Percentiles rank a stretch among this genome's conserved stretches.
Conservation (phyloP, 2,329 filamentous ascomycete species). For the Penicillium sp. region DNA sequence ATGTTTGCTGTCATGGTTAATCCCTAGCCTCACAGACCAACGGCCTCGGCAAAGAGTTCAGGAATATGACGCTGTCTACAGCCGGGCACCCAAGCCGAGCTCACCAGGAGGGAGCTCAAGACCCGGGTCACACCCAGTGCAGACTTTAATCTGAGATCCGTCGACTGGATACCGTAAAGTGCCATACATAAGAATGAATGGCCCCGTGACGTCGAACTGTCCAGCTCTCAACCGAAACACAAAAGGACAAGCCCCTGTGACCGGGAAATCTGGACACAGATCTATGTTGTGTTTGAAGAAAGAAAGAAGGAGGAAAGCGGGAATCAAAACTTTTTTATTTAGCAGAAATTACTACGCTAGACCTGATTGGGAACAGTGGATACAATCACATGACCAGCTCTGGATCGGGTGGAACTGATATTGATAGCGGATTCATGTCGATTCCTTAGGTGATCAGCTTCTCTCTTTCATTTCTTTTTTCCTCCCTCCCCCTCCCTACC, state of each 20-base stretch:
- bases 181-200: slow-evolving; percentile 65
- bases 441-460: neutral
- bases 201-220: slow-evolving; percentile 90
- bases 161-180: slow-evolving; percentile 83
- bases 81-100: slow-evolving; percentile 59
- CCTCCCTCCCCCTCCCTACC: slow-evolving; percentile 1
- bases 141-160: slow-evolving; percentile 82
- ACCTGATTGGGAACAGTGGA: slow-evolving; percentile 4
- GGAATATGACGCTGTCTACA: slow-evolving; percentile 79
- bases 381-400: slow-evolving; percentile 13
- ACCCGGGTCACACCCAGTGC: slow-evolving; percentile 53
- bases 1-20: slow-evolving; percentile 84
- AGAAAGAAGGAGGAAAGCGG: slow-evolving; percentile 40
- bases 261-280: slow-evolving; percentile 85
- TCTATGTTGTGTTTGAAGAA: slow-evolving; percentile 58
- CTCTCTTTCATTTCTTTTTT: neutral
- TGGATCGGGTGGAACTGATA: slow-evolving; percentile 1
- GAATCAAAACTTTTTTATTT: slow-evolving; percentile 36
- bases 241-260: slow-evolving; percentile 43
- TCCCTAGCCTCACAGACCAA: slow-evolving; percentile 87
- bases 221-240: slow-evolving; percentile 75
- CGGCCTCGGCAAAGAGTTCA: slow-evolving; percentile 84
- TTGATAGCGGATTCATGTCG: neutral
- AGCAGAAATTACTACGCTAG: slow-evolving; percentile 28
- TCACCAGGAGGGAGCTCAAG: slow-evolving; percentile 71